A percentile compares a stretch with the other conserved stretches of the same genome.
These are phyloP conservation scores for Rhynchosporium agropyri DNA, from an alignment of 2,329 filamentous ascomycete genomes.

Conservation along the genomic window DNA sequence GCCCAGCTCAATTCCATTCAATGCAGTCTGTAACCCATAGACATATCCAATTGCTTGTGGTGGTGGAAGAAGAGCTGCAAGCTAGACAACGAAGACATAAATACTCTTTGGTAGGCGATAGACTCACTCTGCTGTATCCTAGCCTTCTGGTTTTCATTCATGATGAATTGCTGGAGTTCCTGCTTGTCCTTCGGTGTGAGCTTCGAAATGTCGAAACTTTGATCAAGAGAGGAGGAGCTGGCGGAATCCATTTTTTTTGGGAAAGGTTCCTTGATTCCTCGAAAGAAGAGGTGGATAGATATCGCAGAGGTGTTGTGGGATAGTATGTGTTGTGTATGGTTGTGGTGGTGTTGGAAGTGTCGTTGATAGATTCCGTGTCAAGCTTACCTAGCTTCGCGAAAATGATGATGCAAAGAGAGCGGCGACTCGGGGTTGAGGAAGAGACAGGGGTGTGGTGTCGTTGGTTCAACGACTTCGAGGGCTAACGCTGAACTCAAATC, in stretches of 20 bases:
- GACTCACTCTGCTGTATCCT: conserved; percentile 55
- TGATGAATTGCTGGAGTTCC: conserved; percentile 84
- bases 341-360: neutral
- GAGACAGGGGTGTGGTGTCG: conserved; percentile 1
- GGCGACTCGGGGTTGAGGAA: neutral
- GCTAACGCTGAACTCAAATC: neutral
- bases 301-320: neutral
- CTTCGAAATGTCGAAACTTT: conserved; percentile 65
- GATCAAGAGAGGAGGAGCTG: conserved; percentile 28
- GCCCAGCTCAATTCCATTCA: neutral
- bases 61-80: no score
- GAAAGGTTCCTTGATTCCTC: conserved; percentile 43
- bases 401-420: conserved; percentile 1
- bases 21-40: no score
- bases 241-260: conserved; percentile 37
- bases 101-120: no score
- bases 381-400: neutral
- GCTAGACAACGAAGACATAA: no score
- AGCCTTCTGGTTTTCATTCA: conserved; percentile 85
- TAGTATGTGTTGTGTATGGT: neutral
- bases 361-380: no score
- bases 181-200: conserved; percentile 82
- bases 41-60: no score
- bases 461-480: neutral
- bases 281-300: neutral